Evolutionary conservation across 2,329 filamentous ascomycete species (phyloP), one percentile per base, ranked within the genome.

Genomic region (Bisporella sp.): DNA sequence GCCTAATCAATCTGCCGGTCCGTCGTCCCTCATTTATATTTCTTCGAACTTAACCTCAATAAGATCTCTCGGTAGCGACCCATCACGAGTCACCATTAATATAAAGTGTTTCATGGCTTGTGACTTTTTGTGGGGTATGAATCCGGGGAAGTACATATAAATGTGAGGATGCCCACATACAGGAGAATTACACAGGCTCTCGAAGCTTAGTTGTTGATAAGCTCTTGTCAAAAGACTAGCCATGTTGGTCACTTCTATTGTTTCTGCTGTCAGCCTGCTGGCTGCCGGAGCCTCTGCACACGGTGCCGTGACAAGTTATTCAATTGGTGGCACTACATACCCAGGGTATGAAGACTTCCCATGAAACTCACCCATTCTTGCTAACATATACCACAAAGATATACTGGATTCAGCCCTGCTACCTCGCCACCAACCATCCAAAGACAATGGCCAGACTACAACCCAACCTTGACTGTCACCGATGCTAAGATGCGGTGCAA

Each of bases 361-460:
- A 42, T 33, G 11, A 9, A 5, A 30, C 42, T 40, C 11, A 8
- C 32, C 21, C 5, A 48, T 41, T 13, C 11, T 33, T 6, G 21
- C 44, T 50, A 43, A 47, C 31, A 46, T 13, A 5, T 40, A 21
- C 6, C 12, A 30, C 32, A 40, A 21, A 60, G 58, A 41, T 60
- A 60, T 48, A 60, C 73, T 50, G 75, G 75, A 52, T 79, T 75
- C 66, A 71, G 72, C 1, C 76, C 76, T 5, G 60, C 68, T 32
- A 68, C 68, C 31, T 69, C 68, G 33, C 73, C 73, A 12, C 68
- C 73, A 54, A 74, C 75, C n/a, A 80, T 80, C 61, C 74, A 81
- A 63, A 66, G 76, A 41, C 75, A 80, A 68, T 80, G 77, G 77
- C 70, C 72, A 12, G 68, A 76, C 66, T 79, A 79, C 68, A 75